These are phyloP conservation scores for Mesembryanthemum crystallinum DNA, from an alignment of 148 eudicot species.

Conservation along the genomic window DNA sequence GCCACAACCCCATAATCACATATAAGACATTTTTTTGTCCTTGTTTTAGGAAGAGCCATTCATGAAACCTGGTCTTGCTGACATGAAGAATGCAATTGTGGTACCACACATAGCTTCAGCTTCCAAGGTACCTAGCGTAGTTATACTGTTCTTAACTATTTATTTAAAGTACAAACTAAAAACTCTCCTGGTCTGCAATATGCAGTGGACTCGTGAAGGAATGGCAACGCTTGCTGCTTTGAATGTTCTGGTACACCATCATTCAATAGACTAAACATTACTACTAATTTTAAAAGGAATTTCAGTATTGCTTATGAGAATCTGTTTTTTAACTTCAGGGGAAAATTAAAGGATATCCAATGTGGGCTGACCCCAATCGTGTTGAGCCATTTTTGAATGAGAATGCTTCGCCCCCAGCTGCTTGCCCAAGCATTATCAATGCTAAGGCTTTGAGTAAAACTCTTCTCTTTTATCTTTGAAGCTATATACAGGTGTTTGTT, in stretches of 20 bases:
- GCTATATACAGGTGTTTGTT: not conserved
- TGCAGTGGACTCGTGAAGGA: slow-evolving; percentile 99
- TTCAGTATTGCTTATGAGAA: not conserved
- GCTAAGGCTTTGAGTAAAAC: slow-evolving; percentile 68
- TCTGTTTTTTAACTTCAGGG: slow-evolving; percentile 45
- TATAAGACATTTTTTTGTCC: not conserved
- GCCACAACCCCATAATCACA: not conserved
- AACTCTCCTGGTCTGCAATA: slow-evolving; percentile 16
- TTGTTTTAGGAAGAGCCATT: slow-evolving; percentile 74
- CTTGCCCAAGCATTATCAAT: slow-evolving; percentile 95
- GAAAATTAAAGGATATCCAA: slow-evolving; percentile 84
- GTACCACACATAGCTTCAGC: slow-evolving; percentile 99
- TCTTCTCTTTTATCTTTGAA: not conserved
- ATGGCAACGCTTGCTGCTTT: slow-evolving; percentile 96
- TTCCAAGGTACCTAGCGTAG: slow-evolving; percentile 61
- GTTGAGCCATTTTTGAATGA: slow-evolving; percentile 74
- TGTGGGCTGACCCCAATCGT: slow-evolving; percentile 74
- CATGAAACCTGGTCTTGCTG: slow-evolving; percentile 97
- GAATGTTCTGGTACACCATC: slow-evolving; percentile 79
- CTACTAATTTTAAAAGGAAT: not conserved
- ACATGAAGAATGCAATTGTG: slow-evolving; percentile 89
- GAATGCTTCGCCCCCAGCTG: slow-evolving; percentile 78
- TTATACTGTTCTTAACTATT: slow-evolving; percentile 5
- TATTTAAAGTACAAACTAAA: too few relatives aligned
- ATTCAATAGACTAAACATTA: not conserved